These are phyloP conservation scores for Suhomyces kunorum DNA, from an alignment of 1,139 yeast genomes.

Conservation along the genomic window DNA sequence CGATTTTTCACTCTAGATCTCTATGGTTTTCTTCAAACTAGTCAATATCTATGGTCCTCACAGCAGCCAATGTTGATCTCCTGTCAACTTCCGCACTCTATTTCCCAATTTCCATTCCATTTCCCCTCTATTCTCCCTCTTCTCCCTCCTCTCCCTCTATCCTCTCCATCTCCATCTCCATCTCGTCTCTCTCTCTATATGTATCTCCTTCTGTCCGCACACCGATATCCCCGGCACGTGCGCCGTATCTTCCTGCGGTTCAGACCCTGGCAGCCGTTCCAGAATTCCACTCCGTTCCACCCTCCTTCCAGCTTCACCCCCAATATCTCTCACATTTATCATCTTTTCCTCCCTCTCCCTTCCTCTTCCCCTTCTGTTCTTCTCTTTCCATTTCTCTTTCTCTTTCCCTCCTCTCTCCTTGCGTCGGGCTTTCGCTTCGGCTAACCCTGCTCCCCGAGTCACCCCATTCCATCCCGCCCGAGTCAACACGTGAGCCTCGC, in stretches of 20 bases:
- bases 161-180: background rate
- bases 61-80: too few relatives aligned
- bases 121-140: background rate
- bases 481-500: constrained; percentile 9
- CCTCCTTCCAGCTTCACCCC: background rate
- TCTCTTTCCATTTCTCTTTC: background rate
- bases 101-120: too few relatives aligned
- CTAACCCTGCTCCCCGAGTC: constrained; percentile 1
- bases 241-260: too few relatives aligned
- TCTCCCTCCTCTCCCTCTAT: background rate
- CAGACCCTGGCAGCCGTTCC: too few relatives aligned
- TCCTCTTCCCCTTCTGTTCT: background rate
- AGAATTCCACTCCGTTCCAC: too few relatives aligned
- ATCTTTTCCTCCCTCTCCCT: background rate
- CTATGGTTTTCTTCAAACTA: too few relatives aligned
- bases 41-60: too few relatives aligned
- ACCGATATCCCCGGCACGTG: too few relatives aligned
- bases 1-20: too few relatives aligned
- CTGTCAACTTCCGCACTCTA: too few relatives aligned
- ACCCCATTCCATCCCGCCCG: background rate
- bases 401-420: background rate
- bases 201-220: too few relatives aligned
- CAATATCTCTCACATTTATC: background rate
- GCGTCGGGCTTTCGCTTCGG: background rate
- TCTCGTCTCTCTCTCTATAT: too few relatives aligned